Evolutionary conservation across 2,329 filamentous ascomycete species (phyloP).

Genomic region (Microdochium paspali): DNA sequence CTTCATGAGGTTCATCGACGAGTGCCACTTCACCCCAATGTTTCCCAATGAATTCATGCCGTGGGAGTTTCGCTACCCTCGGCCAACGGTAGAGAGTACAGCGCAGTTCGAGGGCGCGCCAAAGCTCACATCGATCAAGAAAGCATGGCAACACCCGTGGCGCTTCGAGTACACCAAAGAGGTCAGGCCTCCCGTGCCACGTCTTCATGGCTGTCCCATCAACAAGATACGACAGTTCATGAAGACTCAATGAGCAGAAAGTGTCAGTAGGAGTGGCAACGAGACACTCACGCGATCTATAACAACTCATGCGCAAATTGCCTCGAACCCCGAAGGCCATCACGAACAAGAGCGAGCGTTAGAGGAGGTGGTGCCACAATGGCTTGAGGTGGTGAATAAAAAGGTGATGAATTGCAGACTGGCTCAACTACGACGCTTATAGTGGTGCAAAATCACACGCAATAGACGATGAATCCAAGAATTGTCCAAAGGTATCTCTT

Average conservation of each 20-base stretch:
- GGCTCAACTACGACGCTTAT: not conserved
- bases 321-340: no score
- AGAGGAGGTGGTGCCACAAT: no score
- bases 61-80: slow-evolving; percentile 23
- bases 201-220: slow-evolving; percentile 8
- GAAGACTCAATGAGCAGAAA: slow-evolving; percentile 1
- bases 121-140: slow-evolving; percentile 5
- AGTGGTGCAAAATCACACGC: not conserved
- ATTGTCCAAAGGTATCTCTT: slow-evolving; percentile 29
- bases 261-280: not conserved
- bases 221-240: slow-evolving; percentile 3
- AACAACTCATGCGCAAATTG: no score
- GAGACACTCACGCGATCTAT: no score
- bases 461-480: not conserved
- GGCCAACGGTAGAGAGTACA: slow-evolving; percentile 14
- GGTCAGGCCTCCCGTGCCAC: slow-evolving; percentile 11
- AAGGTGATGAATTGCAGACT: not conserved
- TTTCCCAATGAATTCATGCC: slow-evolving; percentile 18
- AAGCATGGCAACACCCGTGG: slow-evolving; percentile 11
- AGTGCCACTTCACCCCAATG: slow-evolving; percentile 21
- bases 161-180: slow-evolving; percentile 12
- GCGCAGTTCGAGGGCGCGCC: slow-evolving; percentile 11
- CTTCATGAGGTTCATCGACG: slow-evolving; percentile 16
- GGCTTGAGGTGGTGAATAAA: not conserved
- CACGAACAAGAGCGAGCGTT: no score